These are phyloP conservation scores for Trichophyton mentagrophytes DNA, from an alignment of 2,329 filamentous ascomycete genomes.

Conservation along the genomic window DNA sequence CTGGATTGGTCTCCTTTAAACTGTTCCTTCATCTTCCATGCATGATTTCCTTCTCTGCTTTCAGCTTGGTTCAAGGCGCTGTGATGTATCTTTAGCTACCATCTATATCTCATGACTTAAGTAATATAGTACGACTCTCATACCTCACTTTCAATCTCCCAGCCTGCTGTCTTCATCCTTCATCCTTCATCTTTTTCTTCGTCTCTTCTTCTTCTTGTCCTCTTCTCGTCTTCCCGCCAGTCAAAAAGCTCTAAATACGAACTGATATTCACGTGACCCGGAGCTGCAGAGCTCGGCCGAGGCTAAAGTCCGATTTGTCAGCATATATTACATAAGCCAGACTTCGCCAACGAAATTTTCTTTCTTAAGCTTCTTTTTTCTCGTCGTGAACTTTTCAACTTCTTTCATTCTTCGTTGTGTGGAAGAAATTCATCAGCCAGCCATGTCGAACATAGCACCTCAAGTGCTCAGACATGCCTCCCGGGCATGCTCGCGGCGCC, in stretches of 20 bases:
- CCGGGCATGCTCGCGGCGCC: slow-evolving; percentile 41
- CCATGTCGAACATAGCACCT: slow-evolving; percentile 55
- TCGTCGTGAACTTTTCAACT: background rate
- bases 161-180: background rate
- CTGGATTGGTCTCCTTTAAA: slow-evolving; percentile 2
- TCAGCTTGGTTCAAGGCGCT: background rate
- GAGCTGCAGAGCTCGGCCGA: background rate
- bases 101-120: background rate
- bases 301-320: slow-evolving; percentile 1
- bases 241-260: background rate
- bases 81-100: background rate
- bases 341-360: background rate
- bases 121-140: background rate
- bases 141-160: background rate
- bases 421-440: background rate
- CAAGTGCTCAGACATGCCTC: slow-evolving; percentile 64
- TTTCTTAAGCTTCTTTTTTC: background rate
- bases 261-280: background rate
- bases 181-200: background rate
- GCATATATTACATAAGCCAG: background rate
- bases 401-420: background rate
- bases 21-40: background rate
- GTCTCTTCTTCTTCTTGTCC: background rate
- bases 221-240: background rate
- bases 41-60: background rate